These are phyloP conservation scores for Sisymbrium irio DNA, from an alignment of 345 rosid species.

Conservation along the genomic window DNA sequence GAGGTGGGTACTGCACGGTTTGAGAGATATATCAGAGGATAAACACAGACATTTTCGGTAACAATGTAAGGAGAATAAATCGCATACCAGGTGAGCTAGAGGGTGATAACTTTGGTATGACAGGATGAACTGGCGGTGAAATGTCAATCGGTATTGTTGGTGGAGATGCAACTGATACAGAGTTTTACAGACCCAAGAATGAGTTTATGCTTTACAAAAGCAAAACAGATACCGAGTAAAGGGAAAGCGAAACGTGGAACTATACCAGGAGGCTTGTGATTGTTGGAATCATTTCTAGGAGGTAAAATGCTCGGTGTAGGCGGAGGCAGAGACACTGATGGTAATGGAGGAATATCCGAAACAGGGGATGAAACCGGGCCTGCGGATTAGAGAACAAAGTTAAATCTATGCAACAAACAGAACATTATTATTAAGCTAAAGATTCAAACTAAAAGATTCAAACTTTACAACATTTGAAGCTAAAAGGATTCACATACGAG, in stretches of 20 bases:
- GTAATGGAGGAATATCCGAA: conserved; percentile 27
- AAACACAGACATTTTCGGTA: conserved; percentile 1
- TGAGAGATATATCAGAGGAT: background rate
- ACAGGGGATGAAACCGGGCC: conserved; percentile 29
- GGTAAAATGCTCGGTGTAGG: conserved; percentile 26
- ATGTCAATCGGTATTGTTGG: conserved; percentile 18
- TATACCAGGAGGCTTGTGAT: conserved; percentile 38
- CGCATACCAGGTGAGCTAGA: conserved; percentile 48
- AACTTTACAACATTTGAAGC: background rate
- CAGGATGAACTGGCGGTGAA: conserved; percentile 41
- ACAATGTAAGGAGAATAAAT: background rate
- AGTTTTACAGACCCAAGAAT: conserved; percentile 29
- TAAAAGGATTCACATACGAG: conserved; percentile 13
- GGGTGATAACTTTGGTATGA: conserved; percentile 44
- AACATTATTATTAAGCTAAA: background rate
- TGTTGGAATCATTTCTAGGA: conserved; percentile 13
- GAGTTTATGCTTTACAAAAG: background rate
- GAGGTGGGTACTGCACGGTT: conserved; percentile 14
- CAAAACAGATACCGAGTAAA: background rate
- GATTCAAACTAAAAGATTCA: background rate
- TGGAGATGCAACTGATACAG: conserved; percentile 43
- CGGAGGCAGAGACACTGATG: conserved; percentile 35
- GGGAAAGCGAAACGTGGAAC: background rate
- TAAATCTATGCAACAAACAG: background rate
- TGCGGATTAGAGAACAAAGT: conserved; percentile 14